phyloP scores from a whole-genome alignment of 1,284 basidiomycete species.

The Mycosarcoma mackinlayi region DNA sequence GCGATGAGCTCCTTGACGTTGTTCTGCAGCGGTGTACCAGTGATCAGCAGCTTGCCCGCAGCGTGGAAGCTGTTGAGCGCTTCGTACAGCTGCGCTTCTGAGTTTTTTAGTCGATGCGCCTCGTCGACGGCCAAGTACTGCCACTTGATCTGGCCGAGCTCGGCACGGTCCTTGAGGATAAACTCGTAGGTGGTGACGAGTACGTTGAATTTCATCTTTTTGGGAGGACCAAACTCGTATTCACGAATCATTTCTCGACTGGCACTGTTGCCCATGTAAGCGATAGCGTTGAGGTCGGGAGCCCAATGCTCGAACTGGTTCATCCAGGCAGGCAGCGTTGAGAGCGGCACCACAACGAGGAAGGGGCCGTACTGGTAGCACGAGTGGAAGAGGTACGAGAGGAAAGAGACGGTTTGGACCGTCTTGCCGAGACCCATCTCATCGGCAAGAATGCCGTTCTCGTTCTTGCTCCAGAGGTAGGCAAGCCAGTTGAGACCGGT shows the following conservation, averaged over 20 bases:
- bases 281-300: constrained; percentile 82
- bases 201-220: constrained; percentile 89
- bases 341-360: constrained; percentile 96
- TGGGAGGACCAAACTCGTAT: constrained; percentile 86
- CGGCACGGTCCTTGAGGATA: constrained; percentile 95
- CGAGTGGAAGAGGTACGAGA: constrained; percentile 92
- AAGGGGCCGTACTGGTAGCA: constrained; percentile 94
- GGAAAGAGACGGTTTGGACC: constrained; percentile 94
- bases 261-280: constrained; percentile 95
- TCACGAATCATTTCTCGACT: constrained; percentile 80
- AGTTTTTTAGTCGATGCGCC: constrained; percentile 98
- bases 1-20: constrained; percentile 97
- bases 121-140: constrained; percentile 99
- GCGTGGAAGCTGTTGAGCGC: constrained; percentile 88
- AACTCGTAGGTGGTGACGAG: constrained; percentile 98
- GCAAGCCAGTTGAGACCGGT: constrained; percentile 98
- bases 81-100: constrained; percentile 96
- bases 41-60: constrained; percentile 93
- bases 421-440: constrained; percentile 99
- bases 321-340: constrained; percentile 98
- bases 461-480: constrained; percentile 91
- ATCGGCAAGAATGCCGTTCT: constrained; percentile 97
- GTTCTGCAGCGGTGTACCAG: constrained; percentile 97
- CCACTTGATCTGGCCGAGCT: constrained; percentile 94
- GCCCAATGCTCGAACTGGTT: constrained; percentile 98